phyloP scores from a whole-genome alignment of 2,329 filamentous ascomycete genomes.

The Fusarium subglutinans region DNA sequence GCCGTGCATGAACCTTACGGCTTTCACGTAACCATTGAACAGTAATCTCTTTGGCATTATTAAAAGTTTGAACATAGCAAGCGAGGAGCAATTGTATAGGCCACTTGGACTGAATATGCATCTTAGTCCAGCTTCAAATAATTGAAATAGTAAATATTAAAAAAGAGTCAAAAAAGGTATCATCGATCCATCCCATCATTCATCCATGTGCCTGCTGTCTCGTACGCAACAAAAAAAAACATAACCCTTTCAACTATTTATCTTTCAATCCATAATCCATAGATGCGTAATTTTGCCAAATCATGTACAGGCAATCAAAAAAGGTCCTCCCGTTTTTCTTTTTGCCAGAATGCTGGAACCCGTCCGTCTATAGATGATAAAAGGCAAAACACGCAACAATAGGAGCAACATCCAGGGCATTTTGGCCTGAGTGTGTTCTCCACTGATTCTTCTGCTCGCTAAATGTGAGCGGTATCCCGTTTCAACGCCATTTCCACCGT shows the following conservation, averaged over 20 bases:
- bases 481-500: conserved; percentile 33
- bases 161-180: conserved; percentile 29
- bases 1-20: not conserved
- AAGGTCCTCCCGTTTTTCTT: not conserved
- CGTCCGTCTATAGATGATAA: conserved; percentile 33
- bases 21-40: not conserved
- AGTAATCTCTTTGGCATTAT: conserved; percentile 1
- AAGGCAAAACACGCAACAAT: not conserved
- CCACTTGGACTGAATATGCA: not conserved
- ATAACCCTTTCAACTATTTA: not conserved
- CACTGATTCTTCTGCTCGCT: not conserved
- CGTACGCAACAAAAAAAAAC: conserved; percentile 11
- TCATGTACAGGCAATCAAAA: not conserved
- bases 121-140: not conserved
- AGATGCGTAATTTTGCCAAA: conserved; percentile 2
- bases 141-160: conserved; percentile 17
- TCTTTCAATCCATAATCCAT: conserved; percentile 9
- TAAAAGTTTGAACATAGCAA: conserved; percentile 11
- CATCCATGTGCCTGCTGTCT: conserved; percentile 25
- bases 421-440: conserved; percentile 1
- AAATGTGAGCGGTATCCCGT: conserved; percentile 5
- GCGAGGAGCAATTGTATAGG: conserved; percentile 10
- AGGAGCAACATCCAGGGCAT: not conserved
- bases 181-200: conserved; percentile 30
- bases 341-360: conserved; percentile 18